These are phyloP conservation scores for Fusarium foetens DNA, from an alignment of 2,329 filamentous ascomycete species.

Conservation along the genomic window DNA sequence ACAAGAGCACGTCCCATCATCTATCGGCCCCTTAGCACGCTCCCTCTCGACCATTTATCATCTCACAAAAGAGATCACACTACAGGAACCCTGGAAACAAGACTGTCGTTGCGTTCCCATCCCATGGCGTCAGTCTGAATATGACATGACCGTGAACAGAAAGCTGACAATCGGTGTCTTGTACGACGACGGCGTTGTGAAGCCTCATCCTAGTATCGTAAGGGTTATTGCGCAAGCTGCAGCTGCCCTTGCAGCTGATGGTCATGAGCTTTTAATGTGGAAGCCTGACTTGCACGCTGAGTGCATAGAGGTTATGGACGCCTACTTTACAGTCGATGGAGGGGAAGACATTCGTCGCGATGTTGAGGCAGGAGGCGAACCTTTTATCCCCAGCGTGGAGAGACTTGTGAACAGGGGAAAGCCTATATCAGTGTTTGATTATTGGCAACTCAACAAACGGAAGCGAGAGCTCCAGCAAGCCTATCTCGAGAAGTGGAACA, in stretches of 20 bases:
- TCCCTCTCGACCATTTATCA: constrained; percentile 55
- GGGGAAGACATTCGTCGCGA: constrained; percentile 70
- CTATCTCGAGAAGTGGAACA: constrained; percentile 69
- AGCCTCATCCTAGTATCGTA: constrained; percentile 62
- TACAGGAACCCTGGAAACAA: constrained; percentile 61
- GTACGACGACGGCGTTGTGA: constrained; percentile 64
- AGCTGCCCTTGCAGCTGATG: constrained; percentile 53
- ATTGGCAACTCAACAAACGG: constrained; percentile 73
- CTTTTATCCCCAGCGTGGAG: constrained; percentile 68
- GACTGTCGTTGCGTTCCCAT: constrained; percentile 65
- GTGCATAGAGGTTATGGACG: constrained; percentile 69
- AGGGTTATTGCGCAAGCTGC: constrained; percentile 55
- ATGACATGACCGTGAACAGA: constrained; percentile 52
- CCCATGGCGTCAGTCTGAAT: constrained; percentile 62
- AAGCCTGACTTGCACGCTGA: constrained; percentile 61
- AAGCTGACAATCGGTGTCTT: constrained; percentile 62
- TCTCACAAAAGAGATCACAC: constrained; percentile 59
- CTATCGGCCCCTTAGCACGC: constrained; percentile 68
- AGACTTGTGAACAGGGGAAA: constrained; percentile 62
- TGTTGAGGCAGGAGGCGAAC: constrained; percentile 65
- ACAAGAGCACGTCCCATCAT: constrained; percentile 71
- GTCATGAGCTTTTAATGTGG: constrained; percentile 67
- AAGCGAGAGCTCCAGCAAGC: constrained; percentile 55
- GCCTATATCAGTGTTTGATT: constrained; percentile 70
- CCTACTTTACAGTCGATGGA: constrained; percentile 70